Percentiles rank a stretch among this genome's conserved stretches.
These are phyloP conservation scores for Globisporangium cederbergense DNA, from an alignment of 352 stramenopile species.

Conservation along the genomic window DNA sequence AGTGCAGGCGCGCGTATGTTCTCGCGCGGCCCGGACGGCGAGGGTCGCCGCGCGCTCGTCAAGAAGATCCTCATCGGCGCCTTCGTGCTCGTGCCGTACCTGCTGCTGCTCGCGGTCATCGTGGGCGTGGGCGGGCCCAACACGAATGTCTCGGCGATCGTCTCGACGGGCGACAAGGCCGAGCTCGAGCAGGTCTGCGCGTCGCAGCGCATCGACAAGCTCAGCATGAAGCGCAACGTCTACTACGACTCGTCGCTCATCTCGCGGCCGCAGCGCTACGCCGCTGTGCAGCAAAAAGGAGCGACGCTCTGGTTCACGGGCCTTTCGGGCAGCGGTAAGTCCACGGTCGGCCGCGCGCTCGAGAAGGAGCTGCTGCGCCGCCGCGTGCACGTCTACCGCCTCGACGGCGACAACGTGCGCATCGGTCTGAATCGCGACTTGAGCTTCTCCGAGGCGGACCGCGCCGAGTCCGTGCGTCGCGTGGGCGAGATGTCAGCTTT, in stretches of 20 bases:
- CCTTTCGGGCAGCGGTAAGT: constrained; percentile 97
- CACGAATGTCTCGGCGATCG: constrained; percentile 13
- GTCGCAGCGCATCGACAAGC: constrained; percentile 56
- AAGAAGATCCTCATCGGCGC: constrained; percentile 53
- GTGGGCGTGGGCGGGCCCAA: constrained; percentile 23
- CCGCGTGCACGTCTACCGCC: constrained; percentile 95
- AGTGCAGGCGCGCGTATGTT: constrained; percentile 28
- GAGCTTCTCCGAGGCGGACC: constrained; percentile 93
- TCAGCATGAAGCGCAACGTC: constrained; percentile 71
- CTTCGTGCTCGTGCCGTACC: constrained; percentile 57
- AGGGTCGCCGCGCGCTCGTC: constrained; percentile 38
- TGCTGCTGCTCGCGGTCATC: constrained; percentile 57
- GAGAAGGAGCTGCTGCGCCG: constrained; percentile 94
- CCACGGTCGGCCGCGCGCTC: constrained; percentile 95
- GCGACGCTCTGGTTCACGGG: constrained; percentile 99
- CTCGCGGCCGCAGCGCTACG: constrained; percentile 57
- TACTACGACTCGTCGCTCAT: constrained; percentile 84
- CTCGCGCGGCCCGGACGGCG: constrained; percentile 45
- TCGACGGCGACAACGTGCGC: constrained; percentile 98
- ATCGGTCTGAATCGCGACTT: constrained; percentile 98
- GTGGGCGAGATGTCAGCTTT: constrained; percentile 96
- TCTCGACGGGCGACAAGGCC: constrained; percentile 15
- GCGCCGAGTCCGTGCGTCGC: constrained; percentile 95
- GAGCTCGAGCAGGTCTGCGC: constrained; percentile 50
- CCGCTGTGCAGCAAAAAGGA: constrained; percentile 92